A percentile compares a stretch with the other conserved stretches of the same genome.
Conservation (phyloP, 164 flowering plant genomes). For the Chimonanthus praecox region DNA sequence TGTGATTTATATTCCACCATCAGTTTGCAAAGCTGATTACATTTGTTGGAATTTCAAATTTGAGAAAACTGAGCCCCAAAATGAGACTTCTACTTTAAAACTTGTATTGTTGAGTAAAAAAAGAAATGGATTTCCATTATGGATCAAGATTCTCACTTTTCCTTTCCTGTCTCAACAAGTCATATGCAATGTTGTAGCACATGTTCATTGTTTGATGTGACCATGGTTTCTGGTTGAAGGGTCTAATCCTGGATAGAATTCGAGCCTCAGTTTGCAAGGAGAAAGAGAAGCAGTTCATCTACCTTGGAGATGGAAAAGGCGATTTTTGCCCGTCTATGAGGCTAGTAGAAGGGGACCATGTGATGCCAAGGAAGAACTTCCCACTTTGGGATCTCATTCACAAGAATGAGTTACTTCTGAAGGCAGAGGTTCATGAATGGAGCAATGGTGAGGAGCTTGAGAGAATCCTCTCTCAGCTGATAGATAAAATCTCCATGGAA, state of each 20-base stretch:
- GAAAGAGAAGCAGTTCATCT: conserved; percentile 35
- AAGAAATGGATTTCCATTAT: too few relatives aligned
- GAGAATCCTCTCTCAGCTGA: conserved; percentile 34
- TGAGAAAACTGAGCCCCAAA: too few relatives aligned
- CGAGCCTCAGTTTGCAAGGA: conserved; percentile 23
- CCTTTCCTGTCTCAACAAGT: too few relatives aligned
- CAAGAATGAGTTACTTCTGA: conserved; percentile 31
- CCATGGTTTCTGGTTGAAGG: conserved; percentile 27
- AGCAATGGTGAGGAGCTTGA: conserved; percentile 57
- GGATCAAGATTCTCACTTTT: too few relatives aligned
- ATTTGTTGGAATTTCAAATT: too few relatives aligned
- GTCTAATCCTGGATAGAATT: conserved; percentile 49
- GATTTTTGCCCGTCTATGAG: conserved; percentile 77
- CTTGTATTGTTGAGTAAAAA: too few relatives aligned
- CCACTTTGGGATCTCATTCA: conserved; percentile 51
- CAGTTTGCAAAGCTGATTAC: too few relatives aligned
- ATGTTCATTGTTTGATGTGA: too few relatives aligned
- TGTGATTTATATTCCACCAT: too few relatives aligned
- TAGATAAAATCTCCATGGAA: conserved; percentile 9
- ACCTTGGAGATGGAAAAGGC: conserved; percentile 76
- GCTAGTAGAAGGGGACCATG: conserved; percentile 50
- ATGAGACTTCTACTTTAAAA: too few relatives aligned
- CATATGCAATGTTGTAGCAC: too few relatives aligned
- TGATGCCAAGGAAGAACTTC: conserved; percentile 78
- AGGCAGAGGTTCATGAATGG: conserved; percentile 75